These are phyloP conservation scores for Candida mesenterica DNA, from an alignment of 1,139 yeast genomes.

Conservation along the genomic window DNA sequence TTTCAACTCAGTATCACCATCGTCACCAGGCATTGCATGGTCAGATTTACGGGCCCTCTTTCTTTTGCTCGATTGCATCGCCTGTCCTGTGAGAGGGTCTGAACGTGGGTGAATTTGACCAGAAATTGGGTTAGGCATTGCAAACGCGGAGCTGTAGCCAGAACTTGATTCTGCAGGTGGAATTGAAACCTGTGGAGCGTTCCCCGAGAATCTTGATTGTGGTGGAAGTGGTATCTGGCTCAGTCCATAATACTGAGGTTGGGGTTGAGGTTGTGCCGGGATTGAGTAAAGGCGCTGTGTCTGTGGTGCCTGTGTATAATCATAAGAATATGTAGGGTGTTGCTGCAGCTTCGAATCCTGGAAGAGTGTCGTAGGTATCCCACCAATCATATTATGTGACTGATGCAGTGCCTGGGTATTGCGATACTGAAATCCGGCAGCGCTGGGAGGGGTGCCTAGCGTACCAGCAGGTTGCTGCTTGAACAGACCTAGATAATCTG, in stretches of 20 bases:
- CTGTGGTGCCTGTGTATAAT: not conserved
- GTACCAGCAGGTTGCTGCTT: not conserved
- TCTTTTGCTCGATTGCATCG: conserved; percentile 9
- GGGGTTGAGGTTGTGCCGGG: not conserved
- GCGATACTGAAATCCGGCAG: not conserved
- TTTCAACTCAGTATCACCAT: conserved; percentile 48
- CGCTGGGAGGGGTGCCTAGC: not conserved
- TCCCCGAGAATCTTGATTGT: not conserved
- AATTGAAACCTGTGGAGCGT: not conserved
- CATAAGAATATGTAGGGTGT: not conserved
- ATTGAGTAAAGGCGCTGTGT: not conserved
- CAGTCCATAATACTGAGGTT: not conserved
- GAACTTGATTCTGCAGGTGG: not conserved
- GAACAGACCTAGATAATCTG: not conserved
- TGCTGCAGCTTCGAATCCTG: not conserved
- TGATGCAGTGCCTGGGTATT: not conserved
- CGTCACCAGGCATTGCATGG: conserved; percentile 40
- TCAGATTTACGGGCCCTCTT: conserved; percentile 35
- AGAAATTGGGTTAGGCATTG: too few relatives aligned
- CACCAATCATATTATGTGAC: not conserved
- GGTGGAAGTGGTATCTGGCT: not conserved
- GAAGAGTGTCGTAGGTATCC: not conserved
- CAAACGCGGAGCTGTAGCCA: too few relatives aligned
- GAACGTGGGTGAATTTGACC: not conserved
- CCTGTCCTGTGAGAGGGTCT: not conserved